phyloP scores from a whole-genome alignment of 1,284 basidiomycete genomes.

The Fomitopsis pinicola region DNA sequence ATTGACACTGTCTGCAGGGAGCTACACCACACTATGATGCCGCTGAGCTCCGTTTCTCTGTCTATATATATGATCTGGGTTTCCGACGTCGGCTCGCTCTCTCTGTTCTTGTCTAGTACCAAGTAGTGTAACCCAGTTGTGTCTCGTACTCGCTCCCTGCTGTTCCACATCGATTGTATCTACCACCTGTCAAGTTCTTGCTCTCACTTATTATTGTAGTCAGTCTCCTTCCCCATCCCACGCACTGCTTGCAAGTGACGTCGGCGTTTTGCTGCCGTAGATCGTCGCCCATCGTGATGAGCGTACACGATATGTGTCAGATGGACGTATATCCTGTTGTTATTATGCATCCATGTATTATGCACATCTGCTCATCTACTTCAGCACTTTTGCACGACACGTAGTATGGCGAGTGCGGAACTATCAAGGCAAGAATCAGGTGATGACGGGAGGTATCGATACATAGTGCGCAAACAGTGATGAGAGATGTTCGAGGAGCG shows the following conservation, averaged over 20 bases:
- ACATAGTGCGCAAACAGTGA: too few species aligned
- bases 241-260: not conserved
- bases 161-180: not conserved
- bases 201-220: not conserved
- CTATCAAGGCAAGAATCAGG: too few species aligned
- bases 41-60: too few species aligned
- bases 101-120: not conserved
- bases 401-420: too few species aligned
- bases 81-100: not conserved
- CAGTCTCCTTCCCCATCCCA: not conserved
- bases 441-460: too few species aligned
- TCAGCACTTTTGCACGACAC: too few species aligned
- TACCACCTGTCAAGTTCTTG: not conserved
- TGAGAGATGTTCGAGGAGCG: too few species aligned
- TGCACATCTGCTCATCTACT: not conserved
- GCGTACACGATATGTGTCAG: too few species aligned
- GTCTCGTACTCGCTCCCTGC: not conserved
- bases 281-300: not conserved
- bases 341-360: not conserved
- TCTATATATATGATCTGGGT: not conserved
- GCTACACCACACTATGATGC: conserved; percentile 17
- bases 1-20: conserved; percentile 14
- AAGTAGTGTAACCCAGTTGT: too few species aligned
- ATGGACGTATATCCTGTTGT: not conserved
- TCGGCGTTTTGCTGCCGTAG: not conserved